Base-by-base conservation (phyloP, 805 yeast species). In the Priceomyces fermenticarens region DNA sequence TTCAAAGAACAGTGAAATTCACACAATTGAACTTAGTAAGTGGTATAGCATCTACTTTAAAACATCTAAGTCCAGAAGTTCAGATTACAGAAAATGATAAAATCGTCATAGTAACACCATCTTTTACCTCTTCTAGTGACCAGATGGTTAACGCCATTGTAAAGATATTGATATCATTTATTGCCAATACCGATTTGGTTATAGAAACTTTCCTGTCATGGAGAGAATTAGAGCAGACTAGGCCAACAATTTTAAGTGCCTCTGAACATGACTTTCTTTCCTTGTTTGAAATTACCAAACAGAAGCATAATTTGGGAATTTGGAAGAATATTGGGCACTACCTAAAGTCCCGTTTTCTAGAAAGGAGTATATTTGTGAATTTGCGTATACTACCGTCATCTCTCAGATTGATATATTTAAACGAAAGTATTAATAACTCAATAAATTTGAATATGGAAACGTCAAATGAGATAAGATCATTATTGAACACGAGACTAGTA, bases 11-110 rank as follows among this genome's bases (percentile, higher is more conserved):
- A 4, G 47, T 47, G 17, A 55, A 51, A 10, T 79, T 73, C 49
- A 71, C 78, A 3, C 83, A 79, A 41, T 62, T 72, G 42, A 76
- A 77, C 46, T 55, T 80, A 31, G 73, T 78, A 3, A 73, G 82
- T 46, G 67, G 80, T 5, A 60, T 75, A 27, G 78, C 85, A 2
- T 67, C 84, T 1, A 63, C 74, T 15, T 46, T 76, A 34, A 78
- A 73, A 48, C 72, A 70, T 30, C 60, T 77, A 55, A 71, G 80
- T 1, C 64, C 40, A 47, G 60, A 43, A 62, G 72, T 41, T 61
- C 72, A 17, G 47, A 63, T 42, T 44, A 58, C 8, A 33, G 58
- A 23, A 12, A 60, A 25, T 40, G 73, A 54, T 48, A 53, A 30
- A 10, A 39, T 57, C 5, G 51, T 49, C 12, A 52, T 55, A 14